Percentiles rank a stretch among this genome's conserved stretches.
These are phyloP conservation scores for Pseudogymnoascus sp. DNA, from an alignment of 2,329 filamentous ascomycete species.

Conservation along the genomic window DNA sequence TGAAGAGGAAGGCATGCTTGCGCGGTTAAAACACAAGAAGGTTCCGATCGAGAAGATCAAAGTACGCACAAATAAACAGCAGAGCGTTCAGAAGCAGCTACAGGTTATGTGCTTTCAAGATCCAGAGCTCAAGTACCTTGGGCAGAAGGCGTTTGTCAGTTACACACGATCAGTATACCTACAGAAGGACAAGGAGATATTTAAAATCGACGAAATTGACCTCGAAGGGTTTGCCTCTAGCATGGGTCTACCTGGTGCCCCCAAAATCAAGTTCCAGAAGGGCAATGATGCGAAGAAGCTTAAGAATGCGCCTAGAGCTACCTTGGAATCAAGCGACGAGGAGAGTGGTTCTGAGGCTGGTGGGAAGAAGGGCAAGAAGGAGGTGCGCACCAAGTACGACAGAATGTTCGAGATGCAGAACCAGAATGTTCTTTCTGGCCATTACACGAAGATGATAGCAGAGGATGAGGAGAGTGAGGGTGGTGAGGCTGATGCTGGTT, in stretches of 20 bases:
- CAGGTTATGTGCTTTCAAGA: slow-evolving; percentile 97
- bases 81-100: slow-evolving; percentile 72
- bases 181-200: slow-evolving; percentile 86
- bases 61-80: slow-evolving; percentile 81
- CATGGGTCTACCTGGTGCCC: slow-evolving; percentile 81
- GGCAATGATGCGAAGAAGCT: slow-evolving; percentile 77
- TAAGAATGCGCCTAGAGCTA: slow-evolving; percentile 75
- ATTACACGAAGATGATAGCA: slow-evolving; percentile 80
- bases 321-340: slow-evolving; percentile 49
- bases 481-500: slow-evolving; percentile 35
- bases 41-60: slow-evolving; percentile 83
- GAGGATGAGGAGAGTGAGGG: slow-evolving; percentile 43
- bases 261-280: slow-evolving; percentile 87
- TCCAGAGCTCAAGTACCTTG: slow-evolving; percentile 85
- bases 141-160: slow-evolving; percentile 90
- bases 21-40: slow-evolving; percentile 77
- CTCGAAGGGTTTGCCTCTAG: slow-evolving; percentile 80
- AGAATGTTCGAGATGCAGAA: slow-evolving; percentile 97
- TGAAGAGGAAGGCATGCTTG: slow-evolving; percentile 87
- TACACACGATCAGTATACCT: slow-evolving; percentile 80
- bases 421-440: slow-evolving; percentile 87
- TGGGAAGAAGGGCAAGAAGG: slow-evolving; percentile 48
- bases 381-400: slow-evolving; percentile 89
- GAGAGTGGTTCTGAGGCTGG: slow-evolving; percentile 48
- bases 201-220: slow-evolving; percentile 74